Evolutionary conservation across 306 rosid species (phyloP).

Genomic region (Hippophae rhamnoides): DNA sequence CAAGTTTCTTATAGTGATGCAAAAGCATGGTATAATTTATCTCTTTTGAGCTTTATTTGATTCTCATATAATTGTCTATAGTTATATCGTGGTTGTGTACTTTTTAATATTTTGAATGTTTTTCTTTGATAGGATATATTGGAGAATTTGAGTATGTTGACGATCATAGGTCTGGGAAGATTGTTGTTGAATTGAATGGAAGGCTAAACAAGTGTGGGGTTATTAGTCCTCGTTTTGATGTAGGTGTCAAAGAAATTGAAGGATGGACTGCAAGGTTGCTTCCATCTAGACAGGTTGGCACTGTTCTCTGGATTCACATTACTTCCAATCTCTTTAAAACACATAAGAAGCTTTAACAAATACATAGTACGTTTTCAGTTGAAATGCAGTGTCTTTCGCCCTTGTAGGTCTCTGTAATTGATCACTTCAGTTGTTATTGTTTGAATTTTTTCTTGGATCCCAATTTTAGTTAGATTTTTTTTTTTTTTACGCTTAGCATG

Average conservation of each 20-base stretch:
- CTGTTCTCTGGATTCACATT: background rate
- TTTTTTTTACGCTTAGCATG: too few species aligned
- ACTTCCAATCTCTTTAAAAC: background rate
- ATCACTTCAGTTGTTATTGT: too few species aligned
- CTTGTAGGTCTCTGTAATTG: too few species aligned
- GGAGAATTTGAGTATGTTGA: slow-evolving; percentile 61
- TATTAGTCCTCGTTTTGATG: slow-evolving; percentile 62
- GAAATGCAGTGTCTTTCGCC: too few species aligned
- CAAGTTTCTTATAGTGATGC: slow-evolving; percentile 38
- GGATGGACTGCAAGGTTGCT: slow-evolving; percentile 63
- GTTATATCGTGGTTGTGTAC: background rate
- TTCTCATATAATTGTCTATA: background rate
- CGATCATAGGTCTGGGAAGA: slow-evolving; percentile 56
- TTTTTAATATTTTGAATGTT: background rate
- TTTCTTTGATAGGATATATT: slow-evolving; percentile 34
- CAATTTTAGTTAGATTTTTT: too few species aligned
- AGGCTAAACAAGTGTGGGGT: slow-evolving; percentile 61
- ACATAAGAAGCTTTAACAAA: background rate
- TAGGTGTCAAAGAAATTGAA: slow-evolving; percentile 54
- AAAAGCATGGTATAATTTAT: slow-evolving; percentile 39
- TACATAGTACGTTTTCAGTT: too few species aligned
- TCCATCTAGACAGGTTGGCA: slow-evolving; percentile 57
- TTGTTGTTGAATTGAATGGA: slow-evolving; percentile 58
- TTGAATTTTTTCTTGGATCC: too few species aligned
- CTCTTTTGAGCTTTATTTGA: background rate